Base-by-base conservation (phyloP, 2,329 filamentous ascomycete genomes). In the Aureobasidium sp. region DNA sequence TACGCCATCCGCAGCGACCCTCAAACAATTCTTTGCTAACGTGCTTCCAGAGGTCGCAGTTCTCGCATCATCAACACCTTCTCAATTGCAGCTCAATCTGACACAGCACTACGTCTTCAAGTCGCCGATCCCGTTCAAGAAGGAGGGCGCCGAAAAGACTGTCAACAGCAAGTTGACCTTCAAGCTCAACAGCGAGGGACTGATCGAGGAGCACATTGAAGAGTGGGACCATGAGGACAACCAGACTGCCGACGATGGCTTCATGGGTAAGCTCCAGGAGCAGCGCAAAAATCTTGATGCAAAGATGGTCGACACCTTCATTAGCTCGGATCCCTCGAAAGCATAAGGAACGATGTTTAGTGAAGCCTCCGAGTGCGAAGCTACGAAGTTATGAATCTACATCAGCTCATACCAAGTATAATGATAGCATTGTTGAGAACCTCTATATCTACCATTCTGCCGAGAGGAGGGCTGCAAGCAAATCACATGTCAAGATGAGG, bases 41-140 rank as follows among this genome's bases (percentile, higher is more conserved):
- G 43, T 8, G 13, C n/a, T 19, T 9, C 15, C 51, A 61, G 60
- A 57, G 38, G 33, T 55, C 25, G 60, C 50, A 47, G 25, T 61
- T 1, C 63, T 68, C n/a, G 60, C 64, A 3, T 55, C 62, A 9
- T 60, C 65, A 5, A 57, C 61, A 19, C 60, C 60, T 9, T 35
- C 57, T 45, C 23, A 60, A 9, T 64, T 69, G 9, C 64, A 64
- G 43, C 45, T 69, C 6, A 61, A 68, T 55, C 38, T 69, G 33
- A 68, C 66, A 23, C 67, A 69, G 47, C 64, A 69, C 51, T 69
- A 69, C 38, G 65, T 69, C 0, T 69, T 69, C 65, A 69, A 69
- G 38, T 66, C 65, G 29, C 65, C 66, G 9, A 57, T 61, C 17
- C 60, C 60, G 3, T 53, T 61, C 42, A 61, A 61, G 19, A 61